Base-by-base conservation (phyloP, 768 basidiomycete genomes). In the Mrakia gelida region DNA sequence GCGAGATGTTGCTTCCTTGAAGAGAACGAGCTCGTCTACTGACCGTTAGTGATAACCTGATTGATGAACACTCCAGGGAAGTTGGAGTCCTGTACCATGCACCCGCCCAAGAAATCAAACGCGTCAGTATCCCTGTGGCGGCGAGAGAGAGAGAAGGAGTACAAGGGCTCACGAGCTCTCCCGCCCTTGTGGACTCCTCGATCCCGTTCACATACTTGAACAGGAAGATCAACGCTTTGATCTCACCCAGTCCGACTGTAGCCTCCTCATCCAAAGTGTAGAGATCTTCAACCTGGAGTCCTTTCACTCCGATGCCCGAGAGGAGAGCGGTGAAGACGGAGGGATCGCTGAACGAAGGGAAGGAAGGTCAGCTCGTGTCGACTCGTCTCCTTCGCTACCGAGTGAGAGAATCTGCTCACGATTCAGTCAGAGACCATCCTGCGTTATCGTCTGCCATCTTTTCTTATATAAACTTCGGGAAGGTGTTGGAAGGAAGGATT, bases 21-120 rank as follows among this genome's bases (percentile, higher is more conserved):
- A 18, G 16, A 3, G 7, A 16, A 2, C 2, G 49, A 16, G 15
- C 49, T 52, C 16, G 16, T n/a, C n/a, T 52, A 52, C 49, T 52
- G 18, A 52, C 49, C 94, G 81, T 98, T 99, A 85, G 32, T 71
- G 45, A 78, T 49, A 4, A 65, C 62, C 38, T 67, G 30, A 2
- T 73, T 34, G 28, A 18, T 94, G 82, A 97, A 98, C 85, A 93
- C 94, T 18, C 93, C 93, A 5, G 91, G 87, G 80, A 94, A 95
- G 26, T 90, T 89, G 67, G 87, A 83, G 82, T 93, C 92, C 81
- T 90, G 91, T 10, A 52, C 21, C 49, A 28, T 3, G 41, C 30
- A n/a, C 38, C 9, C 9, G 6, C 28, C 30, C 11, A 1, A 13
- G 32, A 59, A 61, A 41, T 75, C 45, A 45, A 15, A 2, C 45